Base-by-base conservation (phyloP, 768 basidiomycete species). In the Nidularia pulvinata region DNA sequence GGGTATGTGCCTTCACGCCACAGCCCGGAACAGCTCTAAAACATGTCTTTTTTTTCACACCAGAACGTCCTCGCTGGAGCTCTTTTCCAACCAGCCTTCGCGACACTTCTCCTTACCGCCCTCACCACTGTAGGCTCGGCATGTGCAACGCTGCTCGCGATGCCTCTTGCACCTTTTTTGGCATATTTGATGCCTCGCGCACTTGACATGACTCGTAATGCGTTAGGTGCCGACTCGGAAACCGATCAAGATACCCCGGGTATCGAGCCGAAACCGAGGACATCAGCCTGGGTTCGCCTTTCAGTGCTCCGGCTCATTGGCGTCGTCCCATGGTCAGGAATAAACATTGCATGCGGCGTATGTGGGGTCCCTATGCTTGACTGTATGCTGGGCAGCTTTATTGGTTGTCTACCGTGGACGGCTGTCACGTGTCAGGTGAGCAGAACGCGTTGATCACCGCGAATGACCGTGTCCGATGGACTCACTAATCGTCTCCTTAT, bases 261-360 rank as follows among this genome's bases (percentile, higher is more conserved):
- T 37, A 65, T 59, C 55, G 49, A 55, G 51, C 56, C 55, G 33
- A 66, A 69, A 55, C 64, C 64, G 50, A 71, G 66, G 53, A 76
- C 80, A 5, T 70, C 79, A 7, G 70, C 86, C 2, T 97, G 95
- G 95, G 86, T 94, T 44, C 84, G 94, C 39, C 74, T 97, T 44
- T 88, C 93, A 3, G 82, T 96, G 54, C 81, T 98, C 57, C 85
- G 95, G 48, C 85, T 96, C 54, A 83, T 96, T 61, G 95, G 95
- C 16, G 84, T 98, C 51, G 93, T 97, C 3, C 95, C 95, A 5
- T 98, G 95, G 95, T 93, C 91, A 53, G 94, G 93, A 55, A 93
- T 98, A 77, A 98, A 98, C 68, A 90, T 98, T 54, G 95, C 95
- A 45, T 96, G 90, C 69, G 95, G 95, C 49, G 93, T 96, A 30